Base-by-base conservation (phyloP, 2,329 filamentous ascomycete genomes). In the Colletotrichum orbiculare region DNA sequence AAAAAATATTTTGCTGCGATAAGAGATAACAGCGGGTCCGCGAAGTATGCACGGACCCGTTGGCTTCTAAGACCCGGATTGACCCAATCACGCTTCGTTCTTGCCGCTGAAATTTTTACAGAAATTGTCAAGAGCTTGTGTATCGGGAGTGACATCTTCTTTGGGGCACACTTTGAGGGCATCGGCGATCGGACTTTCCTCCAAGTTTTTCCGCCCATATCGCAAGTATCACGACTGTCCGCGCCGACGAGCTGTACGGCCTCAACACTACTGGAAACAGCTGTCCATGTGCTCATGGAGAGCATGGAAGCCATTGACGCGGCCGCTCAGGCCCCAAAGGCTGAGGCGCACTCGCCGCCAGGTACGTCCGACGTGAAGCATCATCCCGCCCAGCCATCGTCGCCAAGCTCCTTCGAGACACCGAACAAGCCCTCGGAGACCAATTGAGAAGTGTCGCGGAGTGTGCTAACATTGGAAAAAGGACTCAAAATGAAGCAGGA, bases 131-230 rank as follows among this genome's bases (percentile, higher is more conserved):
- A 50, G 43, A 61, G 61, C 62, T 78, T 79, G 77, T 79, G 77
- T 79, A 79, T 79, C 77, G 71, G 69, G 64, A 62, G 68, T 70
- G 71, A 69, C 73, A 65, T 72, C 71, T 74, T 70, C 73, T 74
- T 73, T 73, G 76, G 76, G 76, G 76, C 76, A 77, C 71, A 74
- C 75, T 76, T 76, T 77, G 76, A 79, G 75, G 76, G 77, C 77
- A 78, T 68, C 69, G 67, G 71, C 58, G 67, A 66, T 68, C 72
- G 70, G 67, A 68, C 54, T 69, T 69, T 69, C 76, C 78, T 72
- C 77, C 76, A 78, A 78, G 78, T 75, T 79, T 79, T 79, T 77
- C 74, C 75, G 69, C 67, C 71, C 71, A 72, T 61, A 60, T 57
- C 45, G 54, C 54, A 47, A 53, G 57, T 39, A 59, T 55, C 57